Evolutionary conservation across 225 moss, liverwort and hornwort genomes (phyloP).

Genomic region (Straminergon stramineum): DNA sequence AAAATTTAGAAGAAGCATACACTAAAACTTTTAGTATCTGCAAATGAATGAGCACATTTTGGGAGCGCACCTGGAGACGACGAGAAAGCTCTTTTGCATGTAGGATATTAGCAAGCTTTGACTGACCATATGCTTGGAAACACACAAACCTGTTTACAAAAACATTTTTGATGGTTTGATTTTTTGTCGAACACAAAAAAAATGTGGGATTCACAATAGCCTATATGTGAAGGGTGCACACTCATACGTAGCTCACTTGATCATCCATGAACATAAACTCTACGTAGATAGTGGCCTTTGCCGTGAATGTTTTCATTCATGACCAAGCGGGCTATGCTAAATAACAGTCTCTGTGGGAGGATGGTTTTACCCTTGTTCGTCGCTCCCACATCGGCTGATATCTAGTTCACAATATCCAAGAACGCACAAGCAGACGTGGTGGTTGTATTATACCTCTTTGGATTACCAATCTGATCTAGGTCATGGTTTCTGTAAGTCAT

Average conservation of each 20-base stretch:
- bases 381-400: too few species aligned
- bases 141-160: constrained; percentile 7
- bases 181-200: background rate
- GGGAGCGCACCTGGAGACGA: constrained; percentile 22
- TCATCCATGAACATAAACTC: background rate
- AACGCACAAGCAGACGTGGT: background rate
- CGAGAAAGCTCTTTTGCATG: constrained; percentile 46
- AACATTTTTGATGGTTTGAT: background rate
- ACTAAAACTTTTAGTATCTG: background rate
- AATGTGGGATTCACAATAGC: background rate
- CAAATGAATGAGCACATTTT: background rate
- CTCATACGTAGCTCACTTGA: background rate
- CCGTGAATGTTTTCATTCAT: background rate
- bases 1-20: background rate
- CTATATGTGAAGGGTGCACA: background rate
- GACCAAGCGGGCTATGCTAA: background rate
- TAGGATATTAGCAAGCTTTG: constrained; percentile 46
- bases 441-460: constrained; percentile 14
- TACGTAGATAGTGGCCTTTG: background rate
- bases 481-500: background rate
- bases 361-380: background rate
- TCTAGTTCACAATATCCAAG: background rate
- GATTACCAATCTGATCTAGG: constrained; percentile 8
- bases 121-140: constrained; percentile 19
- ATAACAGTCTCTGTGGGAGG: background rate